Base-by-base conservation (phyloP, 1,284 basidiomycete species). In the Athelia sp. region DNA sequence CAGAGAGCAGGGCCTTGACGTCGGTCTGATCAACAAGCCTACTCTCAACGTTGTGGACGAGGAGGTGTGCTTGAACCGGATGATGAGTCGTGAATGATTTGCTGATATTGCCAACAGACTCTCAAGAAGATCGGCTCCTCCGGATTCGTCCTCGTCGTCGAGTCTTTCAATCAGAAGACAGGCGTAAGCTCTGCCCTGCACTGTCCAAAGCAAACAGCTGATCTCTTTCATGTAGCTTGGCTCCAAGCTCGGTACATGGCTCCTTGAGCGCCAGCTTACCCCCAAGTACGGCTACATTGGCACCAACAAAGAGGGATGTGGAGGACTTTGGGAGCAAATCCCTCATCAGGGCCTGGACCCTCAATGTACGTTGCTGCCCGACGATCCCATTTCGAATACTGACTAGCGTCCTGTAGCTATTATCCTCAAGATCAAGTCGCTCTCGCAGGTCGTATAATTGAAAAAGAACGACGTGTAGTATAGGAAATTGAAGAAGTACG, bases 161-260 rank as follows among this genome's bases (percentile, higher is more conserved):
- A 93, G 69, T 85, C 87, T n/a, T 73, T 87, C 50, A 92, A 89
- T 73, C 84, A 87, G 68, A 90, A 88, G 79, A 93, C 90, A 13
- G 90, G 88, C 15, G 84, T 87, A 65, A 47, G 81, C 67, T 29
- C 11, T 44, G 32, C 23, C 48, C 24, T 54, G 23, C 34, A 26
- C n/a, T 24, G 14, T 19, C 11, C 8, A n/a, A 22, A 15, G 9
- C 49, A 14, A 18, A 40, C 22, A 19, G 38, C 45, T 43, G 40
- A 32, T 38, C 34, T 17, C 44, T 1, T 48, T 29, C 21, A 31
- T 50, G 3, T 48, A 87, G 84, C 81, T 90, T 58, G 89, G 88
- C 42, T 86, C 83, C 35, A 87, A 84, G 68, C 84, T 79, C 61
- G 90, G 90, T 29, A 89, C 90, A 0, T 92, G 87, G 87, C 72